These are phyloP conservation scores for Sporothrix globosa DNA, from an alignment of 2,329 filamentous ascomycete species.

Conservation along the genomic window DNA sequence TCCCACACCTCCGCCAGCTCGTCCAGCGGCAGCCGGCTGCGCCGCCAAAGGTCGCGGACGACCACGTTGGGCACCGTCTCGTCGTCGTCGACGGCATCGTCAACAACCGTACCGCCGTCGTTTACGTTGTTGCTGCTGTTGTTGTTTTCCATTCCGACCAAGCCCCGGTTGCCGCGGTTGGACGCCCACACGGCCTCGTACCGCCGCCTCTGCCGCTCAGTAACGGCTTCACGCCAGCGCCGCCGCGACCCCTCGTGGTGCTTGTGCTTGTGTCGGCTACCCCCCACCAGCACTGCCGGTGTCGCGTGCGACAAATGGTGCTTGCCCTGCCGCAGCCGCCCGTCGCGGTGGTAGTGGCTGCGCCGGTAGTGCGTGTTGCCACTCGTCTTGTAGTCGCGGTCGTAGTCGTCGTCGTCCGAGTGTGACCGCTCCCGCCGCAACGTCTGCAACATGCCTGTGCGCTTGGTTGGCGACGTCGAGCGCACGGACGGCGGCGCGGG, in stretches of 20 bases:
- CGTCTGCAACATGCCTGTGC: slow-evolving; percentile 62
- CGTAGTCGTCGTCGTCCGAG: slow-evolving; percentile 55
- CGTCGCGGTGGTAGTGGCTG: slow-evolving; percentile 40
- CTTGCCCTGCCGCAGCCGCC: slow-evolving; percentile 49
- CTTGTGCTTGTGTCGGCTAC: slow-evolving; percentile 59
- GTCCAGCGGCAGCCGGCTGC: slow-evolving; percentile 68
- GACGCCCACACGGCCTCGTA: slow-evolving; percentile 87
- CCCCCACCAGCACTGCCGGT: slow-evolving; percentile 47
- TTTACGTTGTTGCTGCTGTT: not conserved
- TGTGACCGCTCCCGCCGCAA: slow-evolving; percentile 60
- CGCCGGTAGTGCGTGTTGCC: slow-evolving; percentile 23
- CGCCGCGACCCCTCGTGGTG: slow-evolving; percentile 76
- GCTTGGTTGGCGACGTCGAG: not conserved
- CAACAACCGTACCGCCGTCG: not conserved
- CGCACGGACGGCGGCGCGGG: slow-evolving; percentile 35
- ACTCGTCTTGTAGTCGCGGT: slow-evolving; percentile 23
- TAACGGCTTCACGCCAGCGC: slow-evolving; percentile 76
- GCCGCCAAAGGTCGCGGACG: slow-evolving; percentile 73
- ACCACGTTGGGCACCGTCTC: slow-evolving; percentile 68
- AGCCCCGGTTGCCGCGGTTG: slow-evolving; percentile 63
- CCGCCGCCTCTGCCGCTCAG: slow-evolving; percentile 71
- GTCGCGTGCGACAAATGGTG: slow-evolving; percentile 26
- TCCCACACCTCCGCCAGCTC: slow-evolving; percentile 78
- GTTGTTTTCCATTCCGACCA: slow-evolving; percentile 23
- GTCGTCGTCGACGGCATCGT: slow-evolving; percentile 40